Evolutionary conservation across 1,139 yeast species (phyloP).

Genomic region (Kluyveromyces marxianus): DNA sequence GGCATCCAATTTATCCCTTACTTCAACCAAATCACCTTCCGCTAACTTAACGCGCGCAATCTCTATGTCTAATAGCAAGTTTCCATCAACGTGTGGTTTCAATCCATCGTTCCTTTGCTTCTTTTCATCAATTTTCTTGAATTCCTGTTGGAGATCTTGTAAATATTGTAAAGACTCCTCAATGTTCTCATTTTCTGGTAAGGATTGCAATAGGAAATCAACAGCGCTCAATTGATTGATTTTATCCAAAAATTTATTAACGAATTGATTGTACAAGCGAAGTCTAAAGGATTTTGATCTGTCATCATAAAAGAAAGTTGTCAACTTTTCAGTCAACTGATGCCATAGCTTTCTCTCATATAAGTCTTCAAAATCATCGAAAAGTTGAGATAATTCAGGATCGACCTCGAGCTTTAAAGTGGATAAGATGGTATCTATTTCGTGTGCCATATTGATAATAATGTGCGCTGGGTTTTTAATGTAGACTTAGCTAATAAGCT

Average conservation of each 20-base stretch:
- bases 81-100: constrained; percentile 32
- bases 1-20: constrained; percentile 62
- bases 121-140: constrained; percentile 34
- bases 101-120: constrained; percentile 30
- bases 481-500: background rate
- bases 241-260: constrained; percentile 57
- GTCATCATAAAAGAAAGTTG: constrained; percentile 50
- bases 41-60: constrained; percentile 64
- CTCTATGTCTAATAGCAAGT: constrained; percentile 66
- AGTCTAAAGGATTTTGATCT: constrained; percentile 49
- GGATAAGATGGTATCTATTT: constrained; percentile 48
- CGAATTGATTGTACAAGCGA: constrained; percentile 65
- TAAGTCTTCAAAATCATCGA: constrained; percentile 73
- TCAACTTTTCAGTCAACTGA: constrained; percentile 68
- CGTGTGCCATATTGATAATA: constrained; percentile 25
- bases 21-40: constrained; percentile 50
- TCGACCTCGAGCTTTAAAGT: constrained; percentile 61
- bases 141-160: constrained; percentile 39
- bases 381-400: constrained; percentile 53
- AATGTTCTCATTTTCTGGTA: constrained; percentile 40
- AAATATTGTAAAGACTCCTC: constrained; percentile 53
- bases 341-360: constrained; percentile 80
- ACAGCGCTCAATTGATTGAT: constrained; percentile 75
- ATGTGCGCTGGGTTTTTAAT: background rate
- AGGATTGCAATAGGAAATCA: constrained; percentile 59